phyloP scores from a whole-genome alignment of 1,139 yeast species.

The Starmera stellimalicola region DNA sequence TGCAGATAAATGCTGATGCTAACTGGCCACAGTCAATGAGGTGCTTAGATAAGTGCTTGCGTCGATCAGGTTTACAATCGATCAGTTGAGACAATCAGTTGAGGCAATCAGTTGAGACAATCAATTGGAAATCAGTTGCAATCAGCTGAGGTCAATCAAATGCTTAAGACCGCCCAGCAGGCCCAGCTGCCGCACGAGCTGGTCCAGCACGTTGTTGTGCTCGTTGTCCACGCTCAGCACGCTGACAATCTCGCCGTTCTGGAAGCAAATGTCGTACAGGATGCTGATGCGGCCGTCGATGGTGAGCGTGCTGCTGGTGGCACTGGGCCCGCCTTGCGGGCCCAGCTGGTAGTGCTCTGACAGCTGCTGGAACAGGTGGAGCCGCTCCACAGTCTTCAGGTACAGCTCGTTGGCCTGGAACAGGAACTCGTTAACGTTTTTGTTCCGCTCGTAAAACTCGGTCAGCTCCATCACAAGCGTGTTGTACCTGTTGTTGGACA shows the following conservation, averaged over 20 bases:
- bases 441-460: slow-evolving; percentile 3
- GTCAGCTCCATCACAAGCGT: slow-evolving; percentile 6
- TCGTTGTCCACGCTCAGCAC: neutral
- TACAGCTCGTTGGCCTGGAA: slow-evolving; percentile 10
- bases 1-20: too few species aligned
- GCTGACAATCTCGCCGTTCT: neutral
- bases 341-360: neutral
- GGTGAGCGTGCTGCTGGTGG: neutral
- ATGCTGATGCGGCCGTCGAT: neutral
- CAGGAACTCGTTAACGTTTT: slow-evolving; percentile 14
- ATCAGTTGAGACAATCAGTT: too few species aligned
- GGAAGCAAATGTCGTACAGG: neutral
- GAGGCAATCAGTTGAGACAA: too few species aligned
- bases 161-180: neutral
- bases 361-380: slow-evolving; percentile 5
- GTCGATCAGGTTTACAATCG: too few species aligned
- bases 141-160: neutral
- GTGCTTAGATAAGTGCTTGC: too few species aligned
- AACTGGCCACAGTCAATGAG: too few species aligned
- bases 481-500: slow-evolving; percentile 15
- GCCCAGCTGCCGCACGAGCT: neutral
- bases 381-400: slow-evolving; percentile 6
- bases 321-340: too few species aligned
- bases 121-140: too few species aligned
- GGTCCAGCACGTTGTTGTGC: neutral